phyloP scores from a whole-genome alignment of 1,139 yeast genomes.

The Zygosaccharomyces sapae region DNA sequence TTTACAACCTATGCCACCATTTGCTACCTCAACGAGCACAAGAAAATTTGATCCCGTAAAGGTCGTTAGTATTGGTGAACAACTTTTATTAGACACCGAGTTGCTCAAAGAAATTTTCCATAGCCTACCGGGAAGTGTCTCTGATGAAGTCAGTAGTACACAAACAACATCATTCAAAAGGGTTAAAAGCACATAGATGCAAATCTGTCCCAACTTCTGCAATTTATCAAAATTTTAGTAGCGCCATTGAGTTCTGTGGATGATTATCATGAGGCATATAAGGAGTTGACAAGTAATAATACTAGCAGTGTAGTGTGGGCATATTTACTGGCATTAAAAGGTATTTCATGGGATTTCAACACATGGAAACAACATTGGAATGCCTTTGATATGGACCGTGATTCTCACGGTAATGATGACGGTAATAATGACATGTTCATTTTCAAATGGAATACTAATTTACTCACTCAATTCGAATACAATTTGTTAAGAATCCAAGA shows the following conservation, averaged over 20 bases:
- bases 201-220: constrained; percentile 22
- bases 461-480: constrained; percentile 25
- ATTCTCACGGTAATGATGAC: constrained; percentile 11
- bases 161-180: constrained; percentile 26
- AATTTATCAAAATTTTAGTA: constrained; percentile 28
- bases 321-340: constrained; percentile 29
- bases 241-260: constrained; percentile 31
- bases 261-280: constrained; percentile 30
- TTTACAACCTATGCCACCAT: constrained; percentile 31
- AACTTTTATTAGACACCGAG: constrained; percentile 67
- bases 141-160: constrained; percentile 16
- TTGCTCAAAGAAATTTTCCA: constrained; percentile 53
- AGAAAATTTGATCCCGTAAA: constrained; percentile 44
- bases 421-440: constrained; percentile 21
- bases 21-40: constrained; percentile 18
- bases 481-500: constrained; percentile 28
- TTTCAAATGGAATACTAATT: constrained; percentile 24
- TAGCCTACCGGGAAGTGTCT: constrained; percentile 22
- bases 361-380: constrained; percentile 31
- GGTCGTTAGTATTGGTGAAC: constrained; percentile 73
- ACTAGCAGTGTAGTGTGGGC: constrained; percentile 32
- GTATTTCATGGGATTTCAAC: constrained; percentile 32
- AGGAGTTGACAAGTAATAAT: constrained; percentile 25
- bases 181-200: constrained; percentile 28
- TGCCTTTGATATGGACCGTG: constrained; percentile 20